Base-by-base conservation (phyloP, 2,329 filamentous ascomycete species). In the Alternaria sp. region DNA sequence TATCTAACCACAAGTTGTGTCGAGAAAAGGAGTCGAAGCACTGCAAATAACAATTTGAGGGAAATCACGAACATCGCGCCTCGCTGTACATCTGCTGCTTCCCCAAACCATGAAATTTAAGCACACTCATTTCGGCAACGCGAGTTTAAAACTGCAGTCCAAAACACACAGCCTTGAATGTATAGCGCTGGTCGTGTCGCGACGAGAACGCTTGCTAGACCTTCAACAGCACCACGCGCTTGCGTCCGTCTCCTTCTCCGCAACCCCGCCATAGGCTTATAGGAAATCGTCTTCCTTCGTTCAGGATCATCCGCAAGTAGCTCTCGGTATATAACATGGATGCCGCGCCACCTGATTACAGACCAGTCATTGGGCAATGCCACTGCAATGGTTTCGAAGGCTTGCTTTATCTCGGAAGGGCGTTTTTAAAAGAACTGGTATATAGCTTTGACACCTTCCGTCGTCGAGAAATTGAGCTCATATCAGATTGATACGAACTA, bases 381-480 rank as follows among this genome's bases (percentile, higher is more conserved):
- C 33, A 36, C 10, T 11, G 36, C 1, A 52, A 41, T 17, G 36
- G 57, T 9, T 14, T 17, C 21, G 31, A 31, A 41, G 39, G 24
- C n/a, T 42, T 33, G 51, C 14, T 33, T 50, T 53, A 60, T 39
- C 24, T 51, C 59, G 52, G 45, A 54, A 33, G 36, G 29, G 33
- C 33, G 42, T 21, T 23, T 31, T 29, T 46, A 17, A 31, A 36
- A 1, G 21, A n/a, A 21, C 29, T 46, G 11, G 48, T 66, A 66
- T 68, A 60, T 68, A 66, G 55, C n/a, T 36, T n/a, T 23, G 9
- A 39, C 13, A n/a, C 21, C 10, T 28, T 36, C 36, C 28, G n/a
- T 51, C 0, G 29, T 45, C 6, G 31, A n/a, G 26, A 1, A 41
- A 29, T 17, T 9, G 23, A 24, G 14, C 2, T 14, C 39, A 14